Evolutionary conservation across 805 yeast genomes (phyloP), one percentile per base, ranked within the genome.

Genomic region (Metschnikowia continentalis): DNA sequence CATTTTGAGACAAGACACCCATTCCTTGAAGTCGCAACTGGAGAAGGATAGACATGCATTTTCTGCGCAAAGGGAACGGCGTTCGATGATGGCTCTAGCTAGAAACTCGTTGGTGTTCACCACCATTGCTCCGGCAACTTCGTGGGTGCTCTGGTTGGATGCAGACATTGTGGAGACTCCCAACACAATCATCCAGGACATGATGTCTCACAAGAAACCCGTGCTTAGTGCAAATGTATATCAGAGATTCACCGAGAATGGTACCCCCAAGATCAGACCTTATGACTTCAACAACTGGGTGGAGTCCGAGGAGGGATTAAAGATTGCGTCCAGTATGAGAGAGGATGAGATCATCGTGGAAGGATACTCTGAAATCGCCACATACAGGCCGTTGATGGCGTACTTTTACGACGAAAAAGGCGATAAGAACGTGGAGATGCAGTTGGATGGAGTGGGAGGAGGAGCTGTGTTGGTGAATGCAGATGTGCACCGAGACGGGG

Each of bases 401-500:
- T 84, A 86, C 62, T 81, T 83, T 66, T 88, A 86, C 68, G 87
- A 86, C 61, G 70, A 83, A 4, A 71, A 75, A 6, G 94, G 87
- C 26, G 84, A 83, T 51, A 53, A 63, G 11, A 75, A 78, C 57
- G 78, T 83, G 3, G 92, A 85, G 64, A 86, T 94, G 88, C 81
- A 80, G 42, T 77, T 94, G 53, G 98, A 94, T 67, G 99, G 99
- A 66, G 98, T 94, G 51, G 99, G 99, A 48, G 98, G 97, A 55
- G 96, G 97, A 20, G 96, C 97, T 40, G 84, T 96, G 32, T 68
- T 94, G 71, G 99, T 94, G 32, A 90, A 92, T 65, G 96, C 97
- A 10, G 97, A 91, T 59, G 99, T 94, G 48, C 99, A 94, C 70
- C 80, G 99, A 67, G 99, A 94, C 68, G 99, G 99, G 47, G 98